phyloP scores from a whole-genome alignment of 176 grass and related monocot genomes.

The Carex parvula region DNA sequence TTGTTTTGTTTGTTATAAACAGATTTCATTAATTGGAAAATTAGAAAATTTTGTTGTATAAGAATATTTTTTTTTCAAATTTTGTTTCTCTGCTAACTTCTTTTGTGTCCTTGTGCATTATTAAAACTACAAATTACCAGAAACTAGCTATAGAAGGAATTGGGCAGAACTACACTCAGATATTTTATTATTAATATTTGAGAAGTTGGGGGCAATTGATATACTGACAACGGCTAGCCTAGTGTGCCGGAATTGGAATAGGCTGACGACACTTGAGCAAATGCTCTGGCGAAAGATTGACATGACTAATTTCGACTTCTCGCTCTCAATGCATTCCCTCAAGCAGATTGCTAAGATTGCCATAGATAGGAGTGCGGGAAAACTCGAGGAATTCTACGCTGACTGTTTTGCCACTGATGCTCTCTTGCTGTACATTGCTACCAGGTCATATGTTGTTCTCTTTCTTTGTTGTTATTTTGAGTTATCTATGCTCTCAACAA shows the following conservation, averaged over 20 bases:
- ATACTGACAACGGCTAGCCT: not conserved
- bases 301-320: not conserved
- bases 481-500: too few relatives aligned
- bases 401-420: not conserved
- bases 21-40: too few relatives aligned
- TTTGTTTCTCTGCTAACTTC: not conserved
- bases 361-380: not conserved
- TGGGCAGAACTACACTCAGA: constrained; percentile 16
- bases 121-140: not conserved
- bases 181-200: constrained; percentile 3
- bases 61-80: not conserved
- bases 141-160: not conserved
- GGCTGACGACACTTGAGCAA: not conserved
- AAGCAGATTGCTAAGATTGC: constrained; percentile 16
- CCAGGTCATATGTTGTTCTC: not conserved
- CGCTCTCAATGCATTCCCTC: not conserved
- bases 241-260: constrained; percentile 19
- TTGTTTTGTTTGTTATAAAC: too few relatives aligned
- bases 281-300: constrained; percentile 18
- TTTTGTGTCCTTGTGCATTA: not conserved
- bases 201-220: constrained; percentile 13
- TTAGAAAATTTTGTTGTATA: not conserved
- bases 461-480: not conserved
- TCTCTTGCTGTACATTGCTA: constrained; percentile 27
- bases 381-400: constrained; percentile 18